These are phyloP conservation scores for Pleurotus pulmonarius DNA, from an alignment of 768 basidiomycete species.

Conservation along the genomic window DNA sequence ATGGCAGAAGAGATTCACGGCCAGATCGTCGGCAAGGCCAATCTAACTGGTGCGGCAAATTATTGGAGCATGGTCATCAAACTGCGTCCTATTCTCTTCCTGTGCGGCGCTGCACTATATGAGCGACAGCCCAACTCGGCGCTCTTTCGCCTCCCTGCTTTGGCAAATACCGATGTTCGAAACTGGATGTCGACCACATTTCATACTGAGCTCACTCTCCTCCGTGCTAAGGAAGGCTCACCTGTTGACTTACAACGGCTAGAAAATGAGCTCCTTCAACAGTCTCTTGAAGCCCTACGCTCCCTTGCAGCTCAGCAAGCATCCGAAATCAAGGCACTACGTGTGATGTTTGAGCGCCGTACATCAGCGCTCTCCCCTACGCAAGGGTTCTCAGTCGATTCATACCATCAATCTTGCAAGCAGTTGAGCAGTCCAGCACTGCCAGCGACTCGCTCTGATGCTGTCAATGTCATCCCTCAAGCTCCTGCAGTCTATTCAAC, in stretches of 20 bases:
- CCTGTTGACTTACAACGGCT: slow-evolving; percentile 16
- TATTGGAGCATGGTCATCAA: slow-evolving; percentile 22
- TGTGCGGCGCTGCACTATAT: slow-evolving; percentile 22
- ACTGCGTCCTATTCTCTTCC: background rate
- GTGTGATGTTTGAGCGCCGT: slow-evolving; percentile 9
- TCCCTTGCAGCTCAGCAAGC: background rate
- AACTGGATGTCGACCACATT: slow-evolving; percentile 22
- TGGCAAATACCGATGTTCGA: slow-evolving; percentile 18
- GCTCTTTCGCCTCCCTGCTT: slow-evolving; percentile 22
- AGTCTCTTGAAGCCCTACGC: slow-evolving; percentile 15
- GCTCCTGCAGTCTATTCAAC: slow-evolving; percentile 2
- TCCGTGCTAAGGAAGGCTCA: slow-evolving; percentile 15
- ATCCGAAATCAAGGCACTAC: slow-evolving; percentile 1
- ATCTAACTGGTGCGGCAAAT: slow-evolving; percentile 18
- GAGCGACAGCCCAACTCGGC: slow-evolving; percentile 18
- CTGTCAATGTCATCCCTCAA: no score
- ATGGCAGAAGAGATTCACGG: slow-evolving; percentile 20
- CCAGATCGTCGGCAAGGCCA: slow-evolving; percentile 13
- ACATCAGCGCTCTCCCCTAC: slow-evolving; percentile 14
- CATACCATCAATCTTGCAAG: slow-evolving; percentile 3
- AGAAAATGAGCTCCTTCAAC: slow-evolving; percentile 16
- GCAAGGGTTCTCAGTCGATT: slow-evolving; percentile 9
- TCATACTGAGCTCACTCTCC: slow-evolving; percentile 15
- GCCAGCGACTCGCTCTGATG: no score
- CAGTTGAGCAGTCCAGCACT: no score